Evolutionary conservation across 1,284 basidiomycete genomes (phyloP), one percentile per base, ranked within the genome.

Genomic region (Sanghuangporus sanghuang): DNA sequence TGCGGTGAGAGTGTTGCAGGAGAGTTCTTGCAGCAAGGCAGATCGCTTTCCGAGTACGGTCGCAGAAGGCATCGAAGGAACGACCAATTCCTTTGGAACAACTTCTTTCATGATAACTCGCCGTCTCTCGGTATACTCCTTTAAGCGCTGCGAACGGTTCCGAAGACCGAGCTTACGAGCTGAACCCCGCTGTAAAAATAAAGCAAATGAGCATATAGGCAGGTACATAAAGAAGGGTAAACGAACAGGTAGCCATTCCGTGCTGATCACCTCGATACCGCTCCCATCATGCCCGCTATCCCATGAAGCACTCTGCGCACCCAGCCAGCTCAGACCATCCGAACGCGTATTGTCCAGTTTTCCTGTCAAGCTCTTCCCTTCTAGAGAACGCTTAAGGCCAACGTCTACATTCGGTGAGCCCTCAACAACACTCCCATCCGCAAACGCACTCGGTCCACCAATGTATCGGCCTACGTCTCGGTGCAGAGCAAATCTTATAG

Each of bases 211-310:
- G 12, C 50, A 55, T 58, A 54, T 39, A 36, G 36, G 21, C 40
- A 42, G 46, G n/a, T 32, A 53, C 16, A 59, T 48, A 38, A 63
- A 53, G 6, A 21, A 64, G 53, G 39, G 55, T 54, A 57, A 35
- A 79, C 82, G 55, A 66, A 90, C 89, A 77, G 84, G 76, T 48
- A 84, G 79, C 70, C 88, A 85, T 68, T 83, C 78, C 9, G 83
- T 85, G 36, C 77, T 76, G 27, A 90, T 69, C 54, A 90, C 79
- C 74, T 90, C 89, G 68, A 91, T 80, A 21, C 85, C 89, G 68
- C 85, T 85, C 35, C 89, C 89, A 65, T 90, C 88, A 68, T 91
- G 89, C 5, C 85, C 85, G 67, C 81, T 85, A 40, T 88, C 88
- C 88, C 88, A 90, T 0, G 83, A 83, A 18, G 83, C 84, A 72